Evolutionary conservation across 768 basidiomycete species (phyloP).

Genomic region (Leucocoprinus birnbaumii): DNA sequence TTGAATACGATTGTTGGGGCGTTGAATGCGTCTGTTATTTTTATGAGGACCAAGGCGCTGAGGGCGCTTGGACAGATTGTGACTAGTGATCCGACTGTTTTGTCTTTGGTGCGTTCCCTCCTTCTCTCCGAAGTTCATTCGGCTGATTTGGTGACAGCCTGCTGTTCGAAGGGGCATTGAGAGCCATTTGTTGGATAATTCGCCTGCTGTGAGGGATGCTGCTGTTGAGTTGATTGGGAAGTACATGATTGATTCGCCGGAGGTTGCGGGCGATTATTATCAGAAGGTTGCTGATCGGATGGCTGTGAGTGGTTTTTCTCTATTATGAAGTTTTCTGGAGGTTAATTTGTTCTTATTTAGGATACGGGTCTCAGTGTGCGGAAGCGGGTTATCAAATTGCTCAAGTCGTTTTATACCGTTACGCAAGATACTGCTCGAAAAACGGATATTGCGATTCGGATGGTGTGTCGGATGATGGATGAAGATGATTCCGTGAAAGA

Average conservation of each 20-base stretch:
- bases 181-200: conserved; percentile 85
- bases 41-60: conserved; percentile 92
- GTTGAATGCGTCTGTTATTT: conserved; percentile 83
- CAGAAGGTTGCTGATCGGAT: conserved; percentile 86
- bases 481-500: conserved; percentile 97
- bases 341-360: conserved; percentile 35
- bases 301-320: conserved; percentile 51
- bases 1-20: conserved; percentile 75
- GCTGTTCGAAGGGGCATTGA: conserved; percentile 87
- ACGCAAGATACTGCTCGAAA: conserved; percentile 57
- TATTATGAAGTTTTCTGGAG: background rate
- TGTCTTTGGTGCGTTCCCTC: conserved; percentile 56
- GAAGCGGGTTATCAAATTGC: conserved; percentile 93
- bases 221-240: conserved; percentile 98
- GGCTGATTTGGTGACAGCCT: conserved; percentile 36
- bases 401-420: conserved; percentile 76
- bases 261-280: conserved; percentile 90
- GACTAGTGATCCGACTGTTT: conserved; percentile 81
- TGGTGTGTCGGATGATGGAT: conserved; percentile 84
- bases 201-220: conserved; percentile 93
- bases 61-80: conserved; percentile 88
- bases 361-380: conserved; percentile 93
- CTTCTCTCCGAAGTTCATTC: background rate
- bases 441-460: conserved; percentile 77
- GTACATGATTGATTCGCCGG: conserved; percentile 87